Conservation (phyloP, 495 filamentous ascomycete genomes). For the Xylaria telfairii region DNA sequence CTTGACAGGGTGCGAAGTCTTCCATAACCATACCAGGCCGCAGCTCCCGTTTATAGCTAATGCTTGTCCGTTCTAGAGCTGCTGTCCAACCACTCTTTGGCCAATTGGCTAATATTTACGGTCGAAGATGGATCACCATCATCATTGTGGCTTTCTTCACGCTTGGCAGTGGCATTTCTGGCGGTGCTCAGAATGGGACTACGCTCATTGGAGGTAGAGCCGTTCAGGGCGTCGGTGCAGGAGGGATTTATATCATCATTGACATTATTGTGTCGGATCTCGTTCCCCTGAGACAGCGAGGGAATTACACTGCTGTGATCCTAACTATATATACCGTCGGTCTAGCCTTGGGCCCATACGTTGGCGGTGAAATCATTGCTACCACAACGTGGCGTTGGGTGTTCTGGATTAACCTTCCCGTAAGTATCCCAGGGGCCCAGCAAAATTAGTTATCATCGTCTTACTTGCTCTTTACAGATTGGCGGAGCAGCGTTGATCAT, state of each 20-base stretch:
- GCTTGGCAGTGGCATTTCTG: constrained; percentile 49
- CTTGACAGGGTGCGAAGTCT: constrained; percentile 35
- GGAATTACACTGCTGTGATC: constrained; percentile 57
- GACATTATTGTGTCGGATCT: constrained; percentile 76
- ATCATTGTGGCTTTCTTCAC: constrained; percentile 42
- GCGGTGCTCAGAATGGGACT: constrained; percentile 37
- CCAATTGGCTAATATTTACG: constrained; percentile 49
- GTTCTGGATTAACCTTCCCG: constrained; percentile 27
- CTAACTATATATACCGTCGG: constrained; percentile 69
- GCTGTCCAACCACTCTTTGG: constrained; percentile 26
- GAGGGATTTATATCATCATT: constrained; percentile 73
- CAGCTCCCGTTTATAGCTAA: background rate
- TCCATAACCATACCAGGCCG: background rate
- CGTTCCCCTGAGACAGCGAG: constrained; percentile 70
- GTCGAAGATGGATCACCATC: constrained; percentile 45
- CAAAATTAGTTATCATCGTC: background rate
- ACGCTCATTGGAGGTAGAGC: constrained; percentile 77
- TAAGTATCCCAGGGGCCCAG: background rate
- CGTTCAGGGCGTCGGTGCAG: constrained; percentile 79
- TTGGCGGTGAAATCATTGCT: constrained; percentile 68
- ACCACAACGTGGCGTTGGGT: constrained; percentile 37
- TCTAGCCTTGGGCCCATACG: constrained; percentile 68
- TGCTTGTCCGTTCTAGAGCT: background rate
- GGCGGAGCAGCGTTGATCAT: constrained; percentile 7
- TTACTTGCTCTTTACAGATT: constrained; percentile 2